A percentile compares a stretch with the other conserved stretches of the same genome.
Evolutionary conservation across 768 basidiomycete genomes (phyloP).

Genomic region (Mycena maculata): DNA sequence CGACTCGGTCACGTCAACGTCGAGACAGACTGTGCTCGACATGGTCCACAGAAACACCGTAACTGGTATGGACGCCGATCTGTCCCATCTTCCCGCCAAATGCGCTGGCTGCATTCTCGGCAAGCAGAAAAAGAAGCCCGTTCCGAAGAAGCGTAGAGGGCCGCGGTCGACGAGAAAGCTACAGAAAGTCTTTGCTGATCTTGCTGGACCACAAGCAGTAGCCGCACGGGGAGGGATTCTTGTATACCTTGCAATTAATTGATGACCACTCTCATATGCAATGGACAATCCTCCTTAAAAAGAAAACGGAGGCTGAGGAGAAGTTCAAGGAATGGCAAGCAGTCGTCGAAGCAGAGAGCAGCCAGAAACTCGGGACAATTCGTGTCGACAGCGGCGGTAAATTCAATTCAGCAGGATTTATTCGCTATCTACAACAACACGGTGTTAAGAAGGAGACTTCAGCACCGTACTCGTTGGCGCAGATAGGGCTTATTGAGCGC

Average conservation of each 20-base stretch:
- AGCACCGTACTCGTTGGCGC: background rate
- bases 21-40: background rate
- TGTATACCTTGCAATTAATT: slow-evolving; percentile 4
- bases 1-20: background rate
- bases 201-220: slow-evolving; percentile 7
- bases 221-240: background rate
- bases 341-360: background rate
- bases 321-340: slow-evolving; percentile 5
- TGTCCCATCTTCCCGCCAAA: slow-evolving; percentile 5
- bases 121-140: slow-evolving; percentile 13
- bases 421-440: background rate
- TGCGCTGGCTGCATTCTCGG: slow-evolving; percentile 18
- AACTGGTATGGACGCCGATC: no score
- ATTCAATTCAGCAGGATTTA: background rate
- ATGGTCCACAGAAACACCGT: slow-evolving; percentile 2
- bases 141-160: slow-evolving; percentile 9
- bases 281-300: slow-evolving; percentile 14
- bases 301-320: background rate
- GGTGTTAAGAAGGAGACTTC: background rate
- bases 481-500: background rate
- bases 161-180: background rate
- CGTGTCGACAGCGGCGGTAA: background rate
- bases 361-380: background rate
- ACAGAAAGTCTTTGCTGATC: slow-evolving; percentile 7
- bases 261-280: background rate